phyloP scores from a whole-genome alignment of 805 yeast species.

The Lipomyces chichibuensis region DNA sequence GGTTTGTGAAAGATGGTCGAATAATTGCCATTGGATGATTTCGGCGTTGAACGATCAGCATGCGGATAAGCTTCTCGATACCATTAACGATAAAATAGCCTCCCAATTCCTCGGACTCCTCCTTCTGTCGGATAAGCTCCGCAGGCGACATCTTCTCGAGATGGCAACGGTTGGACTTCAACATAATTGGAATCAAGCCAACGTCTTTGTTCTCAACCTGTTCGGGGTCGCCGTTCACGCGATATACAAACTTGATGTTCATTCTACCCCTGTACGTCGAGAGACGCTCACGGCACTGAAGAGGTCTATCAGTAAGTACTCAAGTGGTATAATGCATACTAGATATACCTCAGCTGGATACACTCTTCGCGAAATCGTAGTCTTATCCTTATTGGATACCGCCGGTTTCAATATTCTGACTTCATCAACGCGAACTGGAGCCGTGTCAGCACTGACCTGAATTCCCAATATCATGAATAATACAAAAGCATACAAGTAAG shows the following conservation, averaged over 20 bases:
- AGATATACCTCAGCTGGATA: constrained; percentile 64
- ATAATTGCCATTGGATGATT: constrained; percentile 98
- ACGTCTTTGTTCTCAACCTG: constrained; percentile 80
- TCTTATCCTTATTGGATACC: constrained; percentile 70
- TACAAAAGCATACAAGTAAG: constrained; percentile 46
- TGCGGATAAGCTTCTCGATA: constrained; percentile 92
- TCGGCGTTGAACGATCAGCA: constrained; percentile 97
- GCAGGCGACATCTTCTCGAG: constrained; percentile 80
- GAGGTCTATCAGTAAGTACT: background rate
- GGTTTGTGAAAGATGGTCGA: constrained; percentile 89
- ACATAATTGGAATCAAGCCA: constrained; percentile 90
- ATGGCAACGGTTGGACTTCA: constrained; percentile 89
- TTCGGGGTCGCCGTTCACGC: constrained; percentile 86
- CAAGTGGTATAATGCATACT: background rate
- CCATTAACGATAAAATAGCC: constrained; percentile 97
- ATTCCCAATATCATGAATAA: background rate
- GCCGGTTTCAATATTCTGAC: constrained; percentile 86
- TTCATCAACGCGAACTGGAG: constrained; percentile 73
- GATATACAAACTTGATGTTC: constrained; percentile 78
- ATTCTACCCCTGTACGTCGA: constrained; percentile 77
- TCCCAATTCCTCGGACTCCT: constrained; percentile 94
- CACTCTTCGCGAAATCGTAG: constrained; percentile 74
- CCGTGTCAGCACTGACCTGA: background rate
- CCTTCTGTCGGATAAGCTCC: constrained; percentile 74
- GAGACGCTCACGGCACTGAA: constrained; percentile 80